Evolutionary conservation across 306 rosid genomes (phyloP), one percentile per base, ranked within the genome.

Genomic region (Quercus engelmannii): DNA sequence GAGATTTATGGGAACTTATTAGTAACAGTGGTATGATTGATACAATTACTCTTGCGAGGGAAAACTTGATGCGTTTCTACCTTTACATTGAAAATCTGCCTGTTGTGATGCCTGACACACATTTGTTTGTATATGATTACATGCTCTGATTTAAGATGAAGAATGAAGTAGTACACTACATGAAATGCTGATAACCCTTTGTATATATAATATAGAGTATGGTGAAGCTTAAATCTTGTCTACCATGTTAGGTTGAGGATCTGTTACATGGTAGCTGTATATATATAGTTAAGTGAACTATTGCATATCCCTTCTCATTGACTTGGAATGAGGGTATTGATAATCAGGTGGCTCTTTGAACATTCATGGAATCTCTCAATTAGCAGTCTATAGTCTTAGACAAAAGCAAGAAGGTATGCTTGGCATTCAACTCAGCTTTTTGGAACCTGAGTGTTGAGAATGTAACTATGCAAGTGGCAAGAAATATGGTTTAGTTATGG

Each of bases 1-100:
- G 59, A 80, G 97, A 92, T 76, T 80, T 92, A 72, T 92, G 97
- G 96, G 83, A 86, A 54, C 88, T 88, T 19, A 85, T 93, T 30
- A 82, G 87, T 79, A 73, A 65, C 74, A 62, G 18, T 2, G 96
- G 91, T 25, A 87, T 89, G 46, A 71, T 90, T 79, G 95, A 92
- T 73, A 81, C 76, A 5, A 76, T 57, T 51, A 76, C 91, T 19
- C 86, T 92, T 33, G 88, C 90, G 12, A 83, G 78, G 79, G 95
- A 92, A 69, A 90, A 90, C 77, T 79, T 90, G 51, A 80, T 80
- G 71, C 86, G 83, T 55, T 85, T 92, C 85, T 83, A 86, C 71
- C 90, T 82, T 23, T 90, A 86, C 80, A 76, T 88, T 5, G 90
- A 90, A 52, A 80, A 77, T 35, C 87, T 92, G 51, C 92, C 92